Conservation (phyloP, 2,329 filamentous ascomycete species). For the Aphanoascus verrucosus region DNA sequence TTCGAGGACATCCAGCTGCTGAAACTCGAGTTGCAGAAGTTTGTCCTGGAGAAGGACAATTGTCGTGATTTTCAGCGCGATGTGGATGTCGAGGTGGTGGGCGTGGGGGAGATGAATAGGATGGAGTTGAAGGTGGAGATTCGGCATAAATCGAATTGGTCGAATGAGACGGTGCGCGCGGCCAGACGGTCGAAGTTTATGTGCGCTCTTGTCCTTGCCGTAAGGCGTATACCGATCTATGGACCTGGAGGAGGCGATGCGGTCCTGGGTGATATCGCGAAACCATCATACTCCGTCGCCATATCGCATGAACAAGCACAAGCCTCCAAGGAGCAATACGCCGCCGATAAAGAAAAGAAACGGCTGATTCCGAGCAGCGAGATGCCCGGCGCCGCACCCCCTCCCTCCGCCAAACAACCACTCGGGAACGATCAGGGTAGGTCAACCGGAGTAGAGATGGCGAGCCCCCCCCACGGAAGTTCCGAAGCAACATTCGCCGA, state of each 20-base stretch:
- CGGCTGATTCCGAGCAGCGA: slow-evolving; percentile 50
- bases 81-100: slow-evolving; percentile 63
- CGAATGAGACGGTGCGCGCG: slow-evolving; percentile 71
- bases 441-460: slow-evolving; percentile 28
- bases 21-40: slow-evolving; percentile 71
- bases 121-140: slow-evolving; percentile 72
- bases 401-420: background rate
- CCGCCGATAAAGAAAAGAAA: slow-evolving; percentile 50
- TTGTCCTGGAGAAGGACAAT: slow-evolving; percentile 76
- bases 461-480: slow-evolving; percentile 21
- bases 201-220: slow-evolving; percentile 75
- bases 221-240: slow-evolving; percentile 79
- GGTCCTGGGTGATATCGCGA: slow-evolving; percentile 51
- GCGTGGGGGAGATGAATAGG: slow-evolving; percentile 79
- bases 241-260: slow-evolving; percentile 62
- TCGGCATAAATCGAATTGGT: slow-evolving; percentile 86
- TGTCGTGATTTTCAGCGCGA: slow-evolving; percentile 82
- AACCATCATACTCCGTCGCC: slow-evolving; percentile 70
- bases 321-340: slow-evolving; percentile 50
- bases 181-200: slow-evolving; percentile 89
- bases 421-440: slow-evolving; percentile 17
- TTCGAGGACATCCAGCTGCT: slow-evolving; percentile 85
- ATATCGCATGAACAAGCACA: slow-evolving; percentile 59
- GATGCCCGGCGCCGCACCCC: slow-evolving; percentile 11
- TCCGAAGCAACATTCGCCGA: slow-evolving; percentile 28